Evolutionary conservation across 495 filamentous ascomycete genomes (phyloP), one percentile per base, ranked within the genome.

Genomic region (Xylaria acuta): DNA sequence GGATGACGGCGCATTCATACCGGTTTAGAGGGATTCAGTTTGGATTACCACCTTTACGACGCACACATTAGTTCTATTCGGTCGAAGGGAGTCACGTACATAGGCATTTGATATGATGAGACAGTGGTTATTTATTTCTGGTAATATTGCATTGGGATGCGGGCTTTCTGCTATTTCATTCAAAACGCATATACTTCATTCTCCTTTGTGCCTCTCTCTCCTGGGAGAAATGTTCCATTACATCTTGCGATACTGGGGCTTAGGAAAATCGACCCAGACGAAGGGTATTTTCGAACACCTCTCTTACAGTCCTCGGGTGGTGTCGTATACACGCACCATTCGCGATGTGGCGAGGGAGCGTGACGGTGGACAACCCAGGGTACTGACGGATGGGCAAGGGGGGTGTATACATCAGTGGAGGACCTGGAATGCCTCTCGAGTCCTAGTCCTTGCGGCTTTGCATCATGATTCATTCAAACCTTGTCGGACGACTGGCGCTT

Each of bases 121-220:
- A 74, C 74, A 69, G 76, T 79, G 78, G 60, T 73, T 77, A 75
- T 77, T 76, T 71, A 78, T 79, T 74, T 80, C 78, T 77, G 80
- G 79, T 80, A 80, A 82, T 80, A 80, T 77, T 80, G 80, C 80
- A 82, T 80, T 80, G 78, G 79, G 74, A 77, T 76, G 77, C 77
- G 77, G 75, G 73, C 71, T 75, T 71, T 74, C 65, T 76, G 63
- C 70, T 73, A 74, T 79, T 60, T 76, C 72, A 56, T 72, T 75
- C 73, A 73, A 70, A 77, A 78, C 73, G 68, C 77, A 79, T 76
- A 77, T 75, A 79, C 72, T 75, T 73, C 41, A 30, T 60, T 72
- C 59, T 67, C 67, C 43, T 67, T 67, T 67, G 63, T 72, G 20
- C 53, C 70, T 47, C 53, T 67, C 32, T 64, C 51, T 40, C 3